A percentile compares a stretch with the other conserved stretches of the same genome.
Evolutionary conservation across 805 yeast species (phyloP).

Genomic region (Candida maltosa): DNA sequence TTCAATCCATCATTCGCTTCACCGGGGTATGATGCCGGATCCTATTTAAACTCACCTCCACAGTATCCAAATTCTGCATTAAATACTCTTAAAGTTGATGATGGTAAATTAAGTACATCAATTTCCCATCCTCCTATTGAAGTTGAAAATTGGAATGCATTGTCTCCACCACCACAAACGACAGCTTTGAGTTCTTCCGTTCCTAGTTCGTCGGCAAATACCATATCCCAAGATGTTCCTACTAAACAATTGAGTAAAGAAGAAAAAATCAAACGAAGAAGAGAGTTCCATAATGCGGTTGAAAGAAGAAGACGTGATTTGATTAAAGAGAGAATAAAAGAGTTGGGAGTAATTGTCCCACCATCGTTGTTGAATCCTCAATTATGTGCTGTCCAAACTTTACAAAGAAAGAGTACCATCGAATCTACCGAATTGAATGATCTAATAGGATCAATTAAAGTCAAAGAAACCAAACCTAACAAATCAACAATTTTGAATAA

Average conservation of each 20-base stretch:
- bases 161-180: slow-evolving; percentile 23
- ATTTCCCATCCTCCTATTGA: slow-evolving; percentile 5
- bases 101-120: slow-evolving; percentile 6
- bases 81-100: not conserved
- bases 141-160: slow-evolving; percentile 11
- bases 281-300: slow-evolving; percentile 92
- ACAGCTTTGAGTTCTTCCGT: slow-evolving; percentile 28
- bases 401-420: slow-evolving; percentile 28
- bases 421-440: slow-evolving; percentile 33
- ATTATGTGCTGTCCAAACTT: slow-evolving; percentile 39
- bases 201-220: slow-evolving; percentile 14
- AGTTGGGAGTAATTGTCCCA: slow-evolving; percentile 77
- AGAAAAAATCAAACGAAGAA: slow-evolving; percentile 68
- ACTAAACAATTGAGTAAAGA: slow-evolving; percentile 51
- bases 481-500: slow-evolving; percentile 74
- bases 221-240: slow-evolving; percentile 14
- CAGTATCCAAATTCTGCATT: slow-evolving; percentile 19
- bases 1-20: slow-evolving; percentile 26
- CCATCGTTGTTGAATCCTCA: slow-evolving; percentile 59
- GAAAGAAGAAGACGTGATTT: slow-evolving; percentile 89
- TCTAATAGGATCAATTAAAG: slow-evolving; percentile 35
- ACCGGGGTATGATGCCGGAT: slow-evolving; percentile 14
- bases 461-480: slow-evolving; percentile 73
- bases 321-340: slow-evolving; percentile 85
- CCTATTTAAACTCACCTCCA: slow-evolving; percentile 40